Conservation (phyloP, 331 rosid species). For the Malus hybrid region DNA sequence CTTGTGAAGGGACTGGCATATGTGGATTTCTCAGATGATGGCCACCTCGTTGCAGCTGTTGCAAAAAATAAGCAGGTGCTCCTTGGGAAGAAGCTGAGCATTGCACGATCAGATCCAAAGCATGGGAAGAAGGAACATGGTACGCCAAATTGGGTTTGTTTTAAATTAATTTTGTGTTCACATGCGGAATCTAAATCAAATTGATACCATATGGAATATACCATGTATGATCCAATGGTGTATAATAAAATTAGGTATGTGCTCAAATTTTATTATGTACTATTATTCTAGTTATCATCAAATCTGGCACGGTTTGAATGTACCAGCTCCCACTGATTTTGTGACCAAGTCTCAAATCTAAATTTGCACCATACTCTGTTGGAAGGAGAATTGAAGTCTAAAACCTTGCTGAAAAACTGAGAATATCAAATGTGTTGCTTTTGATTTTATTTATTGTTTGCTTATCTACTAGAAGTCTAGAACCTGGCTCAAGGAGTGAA, state of each 20-base stretch:
- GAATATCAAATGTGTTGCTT: not conserved
- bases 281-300: not conserved
- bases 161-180: not conserved
- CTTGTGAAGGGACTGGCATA: conserved; percentile 81
- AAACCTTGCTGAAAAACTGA: too few species aligned
- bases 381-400: too few species aligned
- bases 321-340: not conserved
- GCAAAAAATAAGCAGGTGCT: conserved; percentile 56
- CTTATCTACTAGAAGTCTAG: not conserved
- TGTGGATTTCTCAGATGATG: conserved; percentile 72
- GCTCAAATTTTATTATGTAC: too few species aligned
- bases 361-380: too few species aligned
- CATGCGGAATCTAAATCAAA: not conserved
- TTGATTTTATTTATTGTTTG: not conserved
- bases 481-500: not conserved
- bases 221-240: too few species aligned
- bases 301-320: not conserved
- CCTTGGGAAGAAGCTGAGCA: conserved; percentile 72
- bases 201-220: not conserved
- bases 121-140: conserved; percentile 46
- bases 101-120: conserved; percentile 76
- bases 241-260: too few species aligned
- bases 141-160: conserved; percentile 19
- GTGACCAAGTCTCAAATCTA: not conserved
- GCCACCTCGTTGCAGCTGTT: conserved; percentile 67